These are phyloP conservation scores for Millerago galiae DNA, from an alignment of 805 yeast species.

Conservation along the genomic window DNA sequence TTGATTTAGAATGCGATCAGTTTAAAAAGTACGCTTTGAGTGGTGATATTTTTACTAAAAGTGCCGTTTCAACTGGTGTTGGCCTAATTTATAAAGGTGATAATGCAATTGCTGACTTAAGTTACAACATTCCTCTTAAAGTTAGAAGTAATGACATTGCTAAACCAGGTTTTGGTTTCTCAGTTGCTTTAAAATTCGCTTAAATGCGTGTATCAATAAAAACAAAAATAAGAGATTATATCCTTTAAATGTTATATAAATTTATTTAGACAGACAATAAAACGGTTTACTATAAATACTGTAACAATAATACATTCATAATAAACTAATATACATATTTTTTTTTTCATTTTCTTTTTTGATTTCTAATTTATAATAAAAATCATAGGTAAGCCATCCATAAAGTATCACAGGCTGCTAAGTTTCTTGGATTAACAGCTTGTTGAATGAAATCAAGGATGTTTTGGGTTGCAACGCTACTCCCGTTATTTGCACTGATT, in stretches of 20 bases:
- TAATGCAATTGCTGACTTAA: slow-evolving; percentile 48
- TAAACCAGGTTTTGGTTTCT: slow-evolving; percentile 52
- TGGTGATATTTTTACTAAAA: slow-evolving; percentile 21
- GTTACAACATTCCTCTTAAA: slow-evolving; percentile 48
- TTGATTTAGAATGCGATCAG: slow-evolving; percentile 15
- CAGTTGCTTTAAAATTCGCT: slow-evolving; percentile 39
- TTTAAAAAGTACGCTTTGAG: slow-evolving; percentile 14
- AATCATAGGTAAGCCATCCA: slow-evolving; percentile 86
- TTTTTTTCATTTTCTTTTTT: background rate
- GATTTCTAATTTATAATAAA: background rate
- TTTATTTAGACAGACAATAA: background rate
- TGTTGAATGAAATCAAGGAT: slow-evolving; percentile 85
- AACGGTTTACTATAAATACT: too few relatives aligned
- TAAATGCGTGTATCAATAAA: background rate
- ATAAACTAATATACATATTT: background rate
- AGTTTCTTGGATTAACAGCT: slow-evolving; percentile 90
- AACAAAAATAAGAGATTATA: background rate
- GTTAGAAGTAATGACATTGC: slow-evolving; percentile 36
- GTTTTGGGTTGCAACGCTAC: slow-evolving; percentile 74
- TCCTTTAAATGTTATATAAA: too few relatives aligned
- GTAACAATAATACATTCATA: background rate
- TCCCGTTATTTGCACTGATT: slow-evolving; percentile 50
- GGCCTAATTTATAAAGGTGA: slow-evolving; percentile 50
- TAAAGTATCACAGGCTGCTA: slow-evolving; percentile 84
- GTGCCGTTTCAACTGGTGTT: slow-evolving; percentile 41